Percentiles rank a stretch among this genome's conserved stretches.
Conservation (phyloP, 2,329 filamentous ascomycete genomes). For the Colletotrichum scovillei region DNA sequence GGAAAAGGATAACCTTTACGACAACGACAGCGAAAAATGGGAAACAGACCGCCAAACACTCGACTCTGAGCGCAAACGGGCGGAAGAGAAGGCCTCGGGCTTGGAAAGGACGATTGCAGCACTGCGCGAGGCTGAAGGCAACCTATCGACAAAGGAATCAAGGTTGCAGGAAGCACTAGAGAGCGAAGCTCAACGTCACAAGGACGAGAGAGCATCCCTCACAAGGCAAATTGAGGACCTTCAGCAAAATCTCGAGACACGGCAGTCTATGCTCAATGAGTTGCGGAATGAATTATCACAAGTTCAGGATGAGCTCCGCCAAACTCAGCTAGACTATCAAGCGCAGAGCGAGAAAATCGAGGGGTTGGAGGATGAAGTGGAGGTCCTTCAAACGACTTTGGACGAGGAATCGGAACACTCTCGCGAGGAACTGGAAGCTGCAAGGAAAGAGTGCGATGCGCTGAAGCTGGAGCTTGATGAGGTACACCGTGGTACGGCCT, state of each 20-base stretch:
- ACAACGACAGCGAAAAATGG: constrained; percentile 79
- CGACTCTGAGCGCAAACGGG: constrained; percentile 72
- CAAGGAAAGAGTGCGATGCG: constrained; percentile 57
- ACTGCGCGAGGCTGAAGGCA: constrained; percentile 75
- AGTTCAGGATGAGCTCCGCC: constrained; percentile 76
- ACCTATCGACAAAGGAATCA: constrained; percentile 74
- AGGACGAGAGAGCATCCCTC: constrained; percentile 76
- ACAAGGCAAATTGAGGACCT: constrained; percentile 80
- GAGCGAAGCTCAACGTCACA: constrained; percentile 78
- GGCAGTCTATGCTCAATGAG: constrained; percentile 73
- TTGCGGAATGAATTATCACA: constrained; percentile 74
- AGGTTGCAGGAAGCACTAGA: constrained; percentile 76
- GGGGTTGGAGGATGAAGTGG: constrained; percentile 80
- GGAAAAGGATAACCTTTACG: constrained; percentile 77
- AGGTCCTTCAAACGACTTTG: constrained; percentile 74
- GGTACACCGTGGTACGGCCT: constrained; percentile 38
- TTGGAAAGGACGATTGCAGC: constrained; percentile 78
- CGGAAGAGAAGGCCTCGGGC: constrained; percentile 74
- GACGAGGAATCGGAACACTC: constrained; percentile 74
- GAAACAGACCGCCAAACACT: constrained; percentile 73
- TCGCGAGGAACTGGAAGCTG: constrained; percentile 56
- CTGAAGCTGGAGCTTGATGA: constrained; percentile 56
- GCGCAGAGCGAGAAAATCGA: constrained; percentile 73
- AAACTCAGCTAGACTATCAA: constrained; percentile 72
- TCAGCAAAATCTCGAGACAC: constrained; percentile 75